A percentile compares a stretch with the other conserved stretches of the same genome.
Evolutionary conservation across 2,329 filamentous ascomycete genomes (phyloP).

Genomic region (Didymella sp.): DNA sequence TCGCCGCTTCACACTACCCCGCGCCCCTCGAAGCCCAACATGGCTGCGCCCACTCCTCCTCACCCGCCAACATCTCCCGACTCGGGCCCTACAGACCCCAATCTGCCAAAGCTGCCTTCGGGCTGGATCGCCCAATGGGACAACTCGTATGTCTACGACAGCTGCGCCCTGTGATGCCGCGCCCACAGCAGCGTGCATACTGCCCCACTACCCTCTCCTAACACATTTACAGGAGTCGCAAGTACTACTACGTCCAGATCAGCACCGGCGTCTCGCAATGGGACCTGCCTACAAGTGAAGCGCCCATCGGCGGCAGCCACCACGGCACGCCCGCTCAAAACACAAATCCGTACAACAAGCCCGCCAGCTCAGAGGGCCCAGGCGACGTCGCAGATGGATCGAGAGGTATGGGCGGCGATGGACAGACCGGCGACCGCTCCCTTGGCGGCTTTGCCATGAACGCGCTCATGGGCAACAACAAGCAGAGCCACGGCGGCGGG

Average conservation of each 20-base stretch:
- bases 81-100: constrained; percentile 49
- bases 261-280: constrained; percentile 75
- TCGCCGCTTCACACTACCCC: constrained; percentile 14
- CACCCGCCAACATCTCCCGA: constrained; percentile 49
- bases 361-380: constrained; percentile 51
- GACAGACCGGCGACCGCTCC: constrained; percentile 62
- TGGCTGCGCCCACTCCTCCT: constrained; percentile 48
- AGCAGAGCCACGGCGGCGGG: constrained; percentile 43
- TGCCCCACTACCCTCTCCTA: constrained; percentile 32
- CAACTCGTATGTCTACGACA: constrained; percentile 39
- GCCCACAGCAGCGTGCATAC: constrained; percentile 24
- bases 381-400: constrained; percentile 52
- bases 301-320: constrained; percentile 65
- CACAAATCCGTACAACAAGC: constrained; percentile 68
- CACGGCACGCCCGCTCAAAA: constrained; percentile 50
- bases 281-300: constrained; percentile 72
- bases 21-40: constrained; percentile 22
- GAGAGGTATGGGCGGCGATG: constrained; percentile 56
- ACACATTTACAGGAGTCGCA: constrained; percentile 43
- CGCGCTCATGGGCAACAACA: constrained; percentile 55
- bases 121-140: constrained; percentile 54
- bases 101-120: constrained; percentile 47
- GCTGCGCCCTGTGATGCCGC: constrained; percentile 5
- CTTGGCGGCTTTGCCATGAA: constrained; percentile 69
- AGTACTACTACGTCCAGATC: constrained; percentile 67